Evolutionary conservation across 2,329 filamentous ascomycete genomes (phyloP).

Genomic region (Corniculantispora saksenae): DNA sequence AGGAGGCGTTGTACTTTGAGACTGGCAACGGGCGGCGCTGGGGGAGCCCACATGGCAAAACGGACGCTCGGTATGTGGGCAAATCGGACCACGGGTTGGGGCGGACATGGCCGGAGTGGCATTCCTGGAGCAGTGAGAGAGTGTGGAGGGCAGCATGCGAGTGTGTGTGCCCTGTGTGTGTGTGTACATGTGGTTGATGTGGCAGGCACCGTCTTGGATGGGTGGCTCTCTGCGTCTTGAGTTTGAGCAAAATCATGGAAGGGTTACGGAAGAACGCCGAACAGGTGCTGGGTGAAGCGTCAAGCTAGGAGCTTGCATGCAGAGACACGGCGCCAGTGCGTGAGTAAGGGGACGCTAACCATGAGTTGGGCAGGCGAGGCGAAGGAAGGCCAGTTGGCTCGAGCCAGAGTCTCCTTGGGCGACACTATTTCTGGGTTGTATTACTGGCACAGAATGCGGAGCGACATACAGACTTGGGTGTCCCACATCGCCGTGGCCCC

Average conservation of each 20-base stretch:
- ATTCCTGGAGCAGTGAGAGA: background rate
- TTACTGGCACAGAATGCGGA: background rate
- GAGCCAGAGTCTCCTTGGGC: background rate
- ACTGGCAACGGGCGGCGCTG: constrained; percentile 9
- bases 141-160: background rate
- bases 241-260: background rate
- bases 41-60: constrained; percentile 6
- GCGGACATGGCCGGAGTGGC: background rate
- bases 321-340: background rate
- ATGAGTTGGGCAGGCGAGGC: background rate
- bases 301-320: constrained; percentile 5
- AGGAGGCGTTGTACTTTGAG: constrained; percentile 16
- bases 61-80: constrained; percentile 16
- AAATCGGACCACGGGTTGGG: constrained; percentile 10
- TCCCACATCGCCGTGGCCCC: constrained; percentile 5
- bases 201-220: background rate
- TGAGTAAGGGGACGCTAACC: constrained; percentile 7
- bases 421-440: constrained; percentile 7
- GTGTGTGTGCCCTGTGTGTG: background rate
- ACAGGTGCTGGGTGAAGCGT: background rate
- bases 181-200: background rate
- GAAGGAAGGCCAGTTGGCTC: background rate
- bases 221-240: background rate
- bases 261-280: constrained; percentile 16
- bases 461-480: background rate